phyloP scores from a whole-genome alignment of 768 basidiomycete species.

The Serendipita sp. region DNA sequence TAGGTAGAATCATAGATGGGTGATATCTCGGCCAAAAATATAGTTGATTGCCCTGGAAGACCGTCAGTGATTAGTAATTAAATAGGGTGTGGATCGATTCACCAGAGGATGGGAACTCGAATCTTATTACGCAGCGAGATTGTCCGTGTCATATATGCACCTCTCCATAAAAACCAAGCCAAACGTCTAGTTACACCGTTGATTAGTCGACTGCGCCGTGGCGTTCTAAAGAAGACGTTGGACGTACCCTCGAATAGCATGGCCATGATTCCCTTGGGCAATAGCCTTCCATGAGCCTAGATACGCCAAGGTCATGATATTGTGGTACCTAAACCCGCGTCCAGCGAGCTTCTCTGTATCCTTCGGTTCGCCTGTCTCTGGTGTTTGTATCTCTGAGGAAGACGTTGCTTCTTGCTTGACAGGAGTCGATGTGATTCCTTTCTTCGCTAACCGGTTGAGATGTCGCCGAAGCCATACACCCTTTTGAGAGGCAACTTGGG shows the following conservation, averaged over 20 bases:
- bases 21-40: constrained; percentile 4
- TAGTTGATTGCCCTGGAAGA: not conserved
- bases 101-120: not conserved
- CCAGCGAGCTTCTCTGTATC: constrained; percentile 14
- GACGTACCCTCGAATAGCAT: constrained; percentile 20
- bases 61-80: not conserved
- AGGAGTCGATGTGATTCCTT: not conserved
- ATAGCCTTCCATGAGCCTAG: constrained; percentile 44
- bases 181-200: constrained; percentile 23
- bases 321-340: constrained; percentile 48
- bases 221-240: too few species aligned
- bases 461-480: constrained; percentile 50
- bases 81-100: not conserved
- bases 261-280: constrained; percentile 47
- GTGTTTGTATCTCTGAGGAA: not conserved
- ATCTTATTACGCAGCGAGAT: constrained; percentile 5
- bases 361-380: not conserved
- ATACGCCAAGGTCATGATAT: constrained; percentile 65
- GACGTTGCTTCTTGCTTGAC: not conserved
- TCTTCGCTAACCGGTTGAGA: constrained; percentile 45
- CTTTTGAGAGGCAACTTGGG: constrained; percentile 77
- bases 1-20: not conserved
- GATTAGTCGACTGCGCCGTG: too few species aligned
- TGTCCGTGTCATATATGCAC: constrained; percentile 68
- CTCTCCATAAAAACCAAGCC: constrained; percentile 69